Base-by-base conservation (phyloP, 2,329 filamentous ascomycete species). In the Colletotrichum somersetense region DNA sequence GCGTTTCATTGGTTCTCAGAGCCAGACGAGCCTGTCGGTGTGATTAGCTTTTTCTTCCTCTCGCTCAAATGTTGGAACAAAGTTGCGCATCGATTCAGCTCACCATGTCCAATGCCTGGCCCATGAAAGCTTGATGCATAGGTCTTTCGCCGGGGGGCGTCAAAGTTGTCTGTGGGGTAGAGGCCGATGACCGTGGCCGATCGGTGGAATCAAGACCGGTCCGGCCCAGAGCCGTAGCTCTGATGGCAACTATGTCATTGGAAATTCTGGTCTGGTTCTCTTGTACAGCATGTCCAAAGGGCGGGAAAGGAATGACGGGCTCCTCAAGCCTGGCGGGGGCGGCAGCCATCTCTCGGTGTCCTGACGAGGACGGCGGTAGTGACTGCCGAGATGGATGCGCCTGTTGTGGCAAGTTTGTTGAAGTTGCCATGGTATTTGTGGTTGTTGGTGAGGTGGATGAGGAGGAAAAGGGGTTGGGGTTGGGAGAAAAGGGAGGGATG, bases 81-180 rank as follows among this genome's bases (percentile, higher is more conserved):
- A 11, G 53, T 10, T 63, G 59, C 26, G 20, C 2, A 12, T 26
- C 7, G 14, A 26, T 14, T 38, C 53, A 8, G 80, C 85, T 77
- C 84, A 96, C 93, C 94, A 97, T 97, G 76, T 91, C 88, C 76
- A 98, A 88, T 74, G 95, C 95, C 80, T 96, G 92, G 76, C 91
- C 89, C 90, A 97, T 97, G 83, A 95, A 97, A 55, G 79, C 81
- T 70, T 86, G 81, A 74, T 89, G 87, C 30, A 84, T 78, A 42
- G 80, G 80, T 65, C 79, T 81, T 73, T 87, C 85, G 23, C 76
- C 74, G 10, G 67, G 30, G 14, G 65, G 26, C 7, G 62, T 67
- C 20, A 42, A 57, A 11, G 53, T 48, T 20, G 44, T 48, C 44
- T 42, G 53, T 2, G 67, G 48, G 33, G 67, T 56, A 33, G 55